Evolutionary conservation across 1,139 yeast species (phyloP), one percentile per base, ranked within the genome.

Genomic region (Diutina mesorugosa): DNA sequence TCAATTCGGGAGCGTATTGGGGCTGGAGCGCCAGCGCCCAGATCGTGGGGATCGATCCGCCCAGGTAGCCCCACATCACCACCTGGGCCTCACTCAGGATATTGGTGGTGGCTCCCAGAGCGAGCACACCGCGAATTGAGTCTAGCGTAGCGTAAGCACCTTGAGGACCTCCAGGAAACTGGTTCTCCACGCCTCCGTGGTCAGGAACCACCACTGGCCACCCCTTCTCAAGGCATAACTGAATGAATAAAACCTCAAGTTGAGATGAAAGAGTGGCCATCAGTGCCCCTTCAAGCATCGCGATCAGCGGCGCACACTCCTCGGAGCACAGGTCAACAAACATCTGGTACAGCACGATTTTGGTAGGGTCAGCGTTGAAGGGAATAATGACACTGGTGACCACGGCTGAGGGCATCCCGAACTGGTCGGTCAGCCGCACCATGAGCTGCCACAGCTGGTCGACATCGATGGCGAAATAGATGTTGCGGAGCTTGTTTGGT

Each of bases 371-470:
- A 1, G 61, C 60, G 35, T 57, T 56, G 32, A 56, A 59, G 1
- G 63, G 63, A 35, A 59, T 55, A 9, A 61, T 56, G 3, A 60
- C 47, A 6, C 59, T 58, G 6, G 62, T 57, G 18, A 61, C 59
- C 32, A 72, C 65, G 4, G 67, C 72, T 16, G 61, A 65, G 7
- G 78, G 67, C 21, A 67, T 63, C 1, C 73, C 75, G 47, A 62
- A 61, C 2, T 70, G 59, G 58, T 73, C 75, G 41, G 67, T 64
- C n/a, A 76, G 67, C 56, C 76, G 64, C 1, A 71, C 41, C 50
- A 30, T 45, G 16, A 53, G 10, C 26, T 53, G 55, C 55, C 55
- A 53, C n/a, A 45, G 21, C 26, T n/a, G n/a, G 9, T 51, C 29
- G n/a, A 41, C 47, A 28, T 51, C 32, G 35, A 51, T 51, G 29